phyloP scores from a whole-genome alignment of 148 eudicot genomes.

The Linanthus parryae region DNA sequence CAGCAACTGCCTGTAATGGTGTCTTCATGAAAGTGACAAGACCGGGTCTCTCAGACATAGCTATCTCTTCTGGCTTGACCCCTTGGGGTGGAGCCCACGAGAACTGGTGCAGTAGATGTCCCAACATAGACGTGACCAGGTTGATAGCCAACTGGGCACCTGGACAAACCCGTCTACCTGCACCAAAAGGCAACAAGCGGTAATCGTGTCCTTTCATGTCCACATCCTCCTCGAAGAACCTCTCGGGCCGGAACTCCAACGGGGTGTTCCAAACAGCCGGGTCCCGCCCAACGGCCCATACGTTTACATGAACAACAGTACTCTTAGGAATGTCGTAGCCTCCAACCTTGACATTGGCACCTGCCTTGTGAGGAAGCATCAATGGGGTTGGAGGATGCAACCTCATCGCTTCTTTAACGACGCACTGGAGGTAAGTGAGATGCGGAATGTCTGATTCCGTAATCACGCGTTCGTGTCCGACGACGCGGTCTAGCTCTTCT shows the following conservation, averaged over 20 bases:
- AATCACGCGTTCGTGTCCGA: constrained; percentile 61
- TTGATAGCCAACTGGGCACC: constrained; percentile 73
- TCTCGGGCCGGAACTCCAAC: constrained; percentile 56
- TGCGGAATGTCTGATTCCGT: constrained; percentile 62
- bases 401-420: constrained; percentile 67
- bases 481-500: constrained; percentile 65
- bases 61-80: constrained; percentile 53
- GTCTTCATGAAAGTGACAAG: constrained; percentile 61
- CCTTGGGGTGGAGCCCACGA: constrained; percentile 50
- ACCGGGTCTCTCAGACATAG: constrained; percentile 68
- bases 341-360: constrained; percentile 61
- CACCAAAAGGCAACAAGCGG: constrained; percentile 70
- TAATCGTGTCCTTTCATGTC: constrained; percentile 80
- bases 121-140: constrained; percentile 70
- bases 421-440: constrained; percentile 65
- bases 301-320: constrained; percentile 55
- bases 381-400: constrained; percentile 90
- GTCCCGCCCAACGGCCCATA: constrained; percentile 80
- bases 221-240: constrained; percentile 66
- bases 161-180: constrained; percentile 74
- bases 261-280: constrained; percentile 56
- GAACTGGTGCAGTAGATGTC: constrained; percentile 74
- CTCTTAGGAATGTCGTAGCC: constrained; percentile 82
- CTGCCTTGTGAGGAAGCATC: constrained; percentile 80
- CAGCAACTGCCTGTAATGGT: constrained; percentile 52